Base-by-base conservation (phyloP, 164 flowering plant species). In the Santalum album region DNA sequence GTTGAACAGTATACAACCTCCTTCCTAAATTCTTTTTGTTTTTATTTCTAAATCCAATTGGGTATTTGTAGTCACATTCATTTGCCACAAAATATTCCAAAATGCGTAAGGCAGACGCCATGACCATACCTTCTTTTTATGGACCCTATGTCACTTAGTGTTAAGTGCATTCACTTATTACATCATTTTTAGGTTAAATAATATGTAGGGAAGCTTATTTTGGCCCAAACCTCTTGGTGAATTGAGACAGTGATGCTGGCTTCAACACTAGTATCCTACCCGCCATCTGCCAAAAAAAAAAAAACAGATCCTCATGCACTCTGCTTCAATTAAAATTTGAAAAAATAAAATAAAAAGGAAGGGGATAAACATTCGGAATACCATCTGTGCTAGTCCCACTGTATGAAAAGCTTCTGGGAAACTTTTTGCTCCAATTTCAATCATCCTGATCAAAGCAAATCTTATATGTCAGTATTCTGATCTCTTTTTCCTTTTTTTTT, bases 251-350 rank as follows among this genome's bases (percentile, higher is more conserved):
- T 56, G 92, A 76, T 55, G 82, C 36, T n/a, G 97, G 92, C 45
- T 60, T 78, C 72, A 89, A 61, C 59, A 89, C 95, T 22, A 86
- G 57, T 63, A 89, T 84, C 70, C 90, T 78, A 40, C 90, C 92
- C 50, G 88, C 90, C 88, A 86, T 82, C 97, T 89, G 73, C 49
- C 61, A 64, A 49, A 61, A 23, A 57, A 25, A 60, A 19, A 23
- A 60, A 53, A 39, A 48, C 12, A 29, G 2, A 22, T 34, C 26
- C 38, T 17, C 18, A 19, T 17, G 27, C 5, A 9, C 10, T 12
- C 12, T 18, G 20, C 36, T 11, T 26, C 22, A 34, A 38, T 10
- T 11, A 51, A 20, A 4, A 43, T 3, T 34, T 21, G 5, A 27
- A 21, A 9, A 26, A 40, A 54, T 6, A 6, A 27, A 51, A 46